Evolutionary conservation across 2,329 filamentous ascomycete species (phyloP), one percentile per base, ranked within the genome.

Genomic region (Claviceps digitariae): DNA sequence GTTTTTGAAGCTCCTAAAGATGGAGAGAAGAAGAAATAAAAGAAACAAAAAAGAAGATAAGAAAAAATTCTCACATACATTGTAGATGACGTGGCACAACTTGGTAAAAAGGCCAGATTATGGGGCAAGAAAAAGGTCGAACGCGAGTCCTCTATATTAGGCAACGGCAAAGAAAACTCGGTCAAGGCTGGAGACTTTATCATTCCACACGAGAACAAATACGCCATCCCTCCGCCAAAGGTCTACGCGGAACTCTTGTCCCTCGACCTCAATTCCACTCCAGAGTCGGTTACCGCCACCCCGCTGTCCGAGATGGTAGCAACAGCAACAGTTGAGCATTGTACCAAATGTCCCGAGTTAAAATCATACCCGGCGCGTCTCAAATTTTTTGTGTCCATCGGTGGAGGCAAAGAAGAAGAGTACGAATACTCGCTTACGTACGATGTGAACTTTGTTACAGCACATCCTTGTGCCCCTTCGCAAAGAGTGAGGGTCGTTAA

Each of bases 381-480:
- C 49, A 64, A 60, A 44, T 72, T 72, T 48, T 60, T 56, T 2
- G 67, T 71, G 5, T 63, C 64, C 1, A 60, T 70, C 44, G 67
- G 69, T 47, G 72, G 73, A 31, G 66, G 69, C 2, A 61, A 66
- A 2, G 67, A 70, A 1, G 67, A 72, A 46, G 67, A 74, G 53
- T 59, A 73, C 51, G 70, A 69, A 1, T 72, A 75, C 51, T 61
- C 72, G 1, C 64, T 86, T 10, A 66, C 67, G 6, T 77, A 81
- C 57, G 81, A 85, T 54, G 73, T 84, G 23, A 77, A 76, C 59
- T 85, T 85, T 62, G 78, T 84, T 20, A 84, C 82, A 1, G 81
- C 81, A 0, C 80, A 84, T 58, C 82, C 82, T 0, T 86, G 82
- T 59, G 74, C 78, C 5, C 75, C 78, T 1, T 80, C 79, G 1